Evolutionary conservation across 495 filamentous ascomycete genomes (phyloP).

Genomic region (Cercophora scortea): DNA sequence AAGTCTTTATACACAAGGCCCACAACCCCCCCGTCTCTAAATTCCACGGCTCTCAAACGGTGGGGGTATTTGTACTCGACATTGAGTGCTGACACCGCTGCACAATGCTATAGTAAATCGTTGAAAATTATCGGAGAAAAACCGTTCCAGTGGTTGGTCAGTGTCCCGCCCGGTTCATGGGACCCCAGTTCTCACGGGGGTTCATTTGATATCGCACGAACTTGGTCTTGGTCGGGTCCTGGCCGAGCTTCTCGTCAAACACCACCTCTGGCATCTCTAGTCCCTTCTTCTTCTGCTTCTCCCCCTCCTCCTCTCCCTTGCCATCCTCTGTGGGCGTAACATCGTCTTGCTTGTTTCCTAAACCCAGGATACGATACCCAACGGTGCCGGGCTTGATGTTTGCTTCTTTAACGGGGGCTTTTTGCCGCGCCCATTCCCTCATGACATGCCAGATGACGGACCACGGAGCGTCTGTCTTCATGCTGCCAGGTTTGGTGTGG

Average conservation of each 20-base stretch:
- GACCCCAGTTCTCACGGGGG: constrained; percentile 87
- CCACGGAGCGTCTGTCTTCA: constrained; percentile 90
- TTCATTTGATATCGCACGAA: constrained; percentile 82
- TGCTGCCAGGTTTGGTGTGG: constrained; percentile 78
- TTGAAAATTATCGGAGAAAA: neutral
- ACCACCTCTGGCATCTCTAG: constrained; percentile 50
- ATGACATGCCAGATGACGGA: constrained; percentile 85
- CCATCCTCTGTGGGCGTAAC: constrained; percentile 6
- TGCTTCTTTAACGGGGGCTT: constrained; percentile 60
- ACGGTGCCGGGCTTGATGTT: constrained; percentile 59
- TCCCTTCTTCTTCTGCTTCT: constrained; percentile 6
- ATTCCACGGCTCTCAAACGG: too few species aligned
- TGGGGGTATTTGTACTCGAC: too few species aligned
- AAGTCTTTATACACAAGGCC: too few species aligned
- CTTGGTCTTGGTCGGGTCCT: constrained; percentile 51
- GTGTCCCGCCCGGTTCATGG: constrained; percentile 63
- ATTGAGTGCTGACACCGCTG: too few species aligned
- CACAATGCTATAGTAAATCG: neutral
- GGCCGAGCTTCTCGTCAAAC: constrained; percentile 77
- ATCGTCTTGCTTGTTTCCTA: constrained; percentile 20
- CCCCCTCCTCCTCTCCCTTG: constrained; percentile 17
- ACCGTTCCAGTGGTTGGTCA: neutral
- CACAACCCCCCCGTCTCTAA: too few species aligned
- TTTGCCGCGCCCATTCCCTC: constrained; percentile 80
- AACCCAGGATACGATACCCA: constrained; percentile 53